Conservation (phyloP, 2,329 filamentous ascomycete species). For the Laburnicola sp. region DNA sequence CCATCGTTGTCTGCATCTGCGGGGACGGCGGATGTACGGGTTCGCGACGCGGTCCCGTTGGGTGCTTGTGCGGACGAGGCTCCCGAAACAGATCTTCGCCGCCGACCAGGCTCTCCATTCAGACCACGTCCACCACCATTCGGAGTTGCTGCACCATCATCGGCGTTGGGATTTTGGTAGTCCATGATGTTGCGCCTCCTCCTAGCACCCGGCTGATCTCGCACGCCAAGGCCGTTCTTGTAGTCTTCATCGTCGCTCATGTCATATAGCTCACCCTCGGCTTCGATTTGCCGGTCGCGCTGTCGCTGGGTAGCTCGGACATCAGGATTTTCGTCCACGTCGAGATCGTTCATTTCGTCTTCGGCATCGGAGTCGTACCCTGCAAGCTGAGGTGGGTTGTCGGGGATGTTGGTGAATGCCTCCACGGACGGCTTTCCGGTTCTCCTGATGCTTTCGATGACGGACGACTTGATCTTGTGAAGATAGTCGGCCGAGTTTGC, state of each 20-base stretch:
- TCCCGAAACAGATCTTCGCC: slow-evolving; percentile 34
- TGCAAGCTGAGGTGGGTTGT: slow-evolving; percentile 53
- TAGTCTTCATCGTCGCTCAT: slow-evolving; percentile 89
- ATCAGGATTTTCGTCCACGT: slow-evolving; percentile 86
- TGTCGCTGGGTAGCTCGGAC: slow-evolving; percentile 77
- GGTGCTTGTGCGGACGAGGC: slow-evolving; percentile 23
- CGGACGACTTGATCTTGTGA: slow-evolving; percentile 67
- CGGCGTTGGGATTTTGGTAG: slow-evolving; percentile 59
- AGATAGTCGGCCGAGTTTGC: slow-evolving; percentile 70
- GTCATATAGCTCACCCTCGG: slow-evolving; percentile 72
- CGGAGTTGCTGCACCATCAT: slow-evolving; percentile 32
- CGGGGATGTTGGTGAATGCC: slow-evolving; percentile 59
- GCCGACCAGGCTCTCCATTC: slow-evolving; percentile 38
- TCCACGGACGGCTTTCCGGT: slow-evolving; percentile 61
- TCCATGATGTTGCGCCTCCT: slow-evolving; percentile 64
- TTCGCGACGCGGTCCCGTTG: slow-evolving; percentile 28
- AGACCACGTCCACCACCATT: slow-evolving; percentile 31
- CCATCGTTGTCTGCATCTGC: slow-evolving; percentile 37
- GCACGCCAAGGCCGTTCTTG: slow-evolving; percentile 71
- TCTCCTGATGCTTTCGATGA: slow-evolving; percentile 67
- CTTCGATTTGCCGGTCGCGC: slow-evolving; percentile 76
- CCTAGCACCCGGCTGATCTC: slow-evolving; percentile 54
- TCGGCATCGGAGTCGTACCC: slow-evolving; percentile 67
- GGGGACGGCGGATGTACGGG: slow-evolving; percentile 32
- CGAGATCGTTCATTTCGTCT: slow-evolving; percentile 66